These are phyloP conservation scores for Stellera chamaejasme DNA, from an alignment of 345 rosid species.

Conservation along the genomic window DNA sequence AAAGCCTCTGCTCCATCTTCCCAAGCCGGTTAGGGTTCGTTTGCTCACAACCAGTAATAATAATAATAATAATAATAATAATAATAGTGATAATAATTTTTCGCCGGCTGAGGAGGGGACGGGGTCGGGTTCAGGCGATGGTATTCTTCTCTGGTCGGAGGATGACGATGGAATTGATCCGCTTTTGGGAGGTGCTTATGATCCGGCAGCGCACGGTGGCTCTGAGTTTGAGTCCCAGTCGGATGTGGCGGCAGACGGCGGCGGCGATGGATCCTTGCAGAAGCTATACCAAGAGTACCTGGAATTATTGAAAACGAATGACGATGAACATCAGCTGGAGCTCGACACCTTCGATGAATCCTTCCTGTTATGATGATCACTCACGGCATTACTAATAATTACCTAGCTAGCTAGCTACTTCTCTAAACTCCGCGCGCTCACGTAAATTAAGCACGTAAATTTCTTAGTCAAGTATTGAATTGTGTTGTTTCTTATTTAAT, in stretches of 20 bases:
- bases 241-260: neutral
- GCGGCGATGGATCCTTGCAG: conserved; percentile 13
- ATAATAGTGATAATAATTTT: neutral
- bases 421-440: too few species aligned
- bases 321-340: conserved; percentile 23
- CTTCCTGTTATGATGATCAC: conserved; percentile 12
- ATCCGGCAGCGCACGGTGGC: conserved; percentile 5
- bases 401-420: too few species aligned
- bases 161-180: conserved; percentile 10
- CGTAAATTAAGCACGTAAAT: too few species aligned
- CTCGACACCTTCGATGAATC: conserved; percentile 28
- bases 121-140: conserved; percentile 3
- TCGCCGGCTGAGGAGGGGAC: conserved; percentile 14
- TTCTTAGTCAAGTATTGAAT: too few species aligned
- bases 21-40: conserved; percentile 34
- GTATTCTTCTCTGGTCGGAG: conserved; percentile 10
- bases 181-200: too few species aligned
- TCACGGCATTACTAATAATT: too few species aligned
- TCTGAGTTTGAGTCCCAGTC: conserved; percentile 24
- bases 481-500: too few species aligned
- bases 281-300: conserved; percentile 41
- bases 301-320: conserved; percentile 26
- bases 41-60: neutral
- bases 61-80: too few species aligned
- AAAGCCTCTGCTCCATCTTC: conserved; percentile 37